Percentiles rank a stretch among this genome's conserved stretches.
Evolutionary conservation across 352 stramenopile genomes (phyloP).

Genomic region (Phytopythium aichiense): DNA sequence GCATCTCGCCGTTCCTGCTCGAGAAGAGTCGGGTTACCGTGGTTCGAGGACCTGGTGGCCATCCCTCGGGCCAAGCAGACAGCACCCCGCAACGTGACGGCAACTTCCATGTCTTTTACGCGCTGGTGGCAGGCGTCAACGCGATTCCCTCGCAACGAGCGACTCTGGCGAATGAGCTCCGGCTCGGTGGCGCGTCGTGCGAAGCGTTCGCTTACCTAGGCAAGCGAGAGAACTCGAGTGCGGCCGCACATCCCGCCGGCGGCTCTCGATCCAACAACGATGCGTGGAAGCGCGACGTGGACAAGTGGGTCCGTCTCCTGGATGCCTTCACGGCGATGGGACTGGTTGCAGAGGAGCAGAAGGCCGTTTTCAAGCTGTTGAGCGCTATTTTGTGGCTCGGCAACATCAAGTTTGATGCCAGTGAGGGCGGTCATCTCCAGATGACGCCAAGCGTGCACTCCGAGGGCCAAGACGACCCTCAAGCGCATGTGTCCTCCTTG

Average conservation of each 20-base stretch:
- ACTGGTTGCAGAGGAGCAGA: constrained; percentile 32
- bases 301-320: constrained; percentile 62
- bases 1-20: constrained; percentile 57
- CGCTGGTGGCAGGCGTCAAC: constrained; percentile 56
- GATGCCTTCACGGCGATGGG: constrained; percentile 40
- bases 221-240: constrained; percentile 26
- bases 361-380: constrained; percentile 53
- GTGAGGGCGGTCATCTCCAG: constrained; percentile 6
- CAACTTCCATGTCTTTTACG: constrained; percentile 81
- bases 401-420: constrained; percentile 49
- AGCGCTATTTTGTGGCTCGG: constrained; percentile 71
- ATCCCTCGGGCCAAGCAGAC: not conserved
- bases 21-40: constrained; percentile 65
- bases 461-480: constrained; percentile 4
- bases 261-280: constrained; percentile 13
- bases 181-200: constrained; percentile 28
- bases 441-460: constrained; percentile 18
- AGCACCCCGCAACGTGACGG: constrained; percentile 12
- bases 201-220: constrained; percentile 52
- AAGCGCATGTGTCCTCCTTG: constrained; percentile 25
- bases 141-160: constrained; percentile 24
- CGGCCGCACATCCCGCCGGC: constrained; percentile 14
- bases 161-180: constrained; percentile 32
- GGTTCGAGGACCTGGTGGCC: not conserved
- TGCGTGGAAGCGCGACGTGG: constrained; percentile 51